These are phyloP conservation scores for Lomentospora prolificans DNA, from an alignment of 2,329 filamentous ascomycete genomes.

Conservation along the genomic window DNA sequence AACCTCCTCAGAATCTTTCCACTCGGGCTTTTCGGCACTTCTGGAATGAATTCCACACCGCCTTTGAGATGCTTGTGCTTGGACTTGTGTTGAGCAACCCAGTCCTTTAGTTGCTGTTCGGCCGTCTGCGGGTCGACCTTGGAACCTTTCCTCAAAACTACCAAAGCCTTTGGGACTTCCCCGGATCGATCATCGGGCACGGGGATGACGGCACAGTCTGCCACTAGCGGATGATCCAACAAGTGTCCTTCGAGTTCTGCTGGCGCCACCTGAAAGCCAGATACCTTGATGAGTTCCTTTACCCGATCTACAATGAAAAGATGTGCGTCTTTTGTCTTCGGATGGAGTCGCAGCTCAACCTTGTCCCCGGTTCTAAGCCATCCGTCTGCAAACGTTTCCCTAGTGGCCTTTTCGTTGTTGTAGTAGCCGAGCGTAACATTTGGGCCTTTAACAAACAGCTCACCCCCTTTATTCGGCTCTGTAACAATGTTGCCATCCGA, in stretches of 20 bases:
- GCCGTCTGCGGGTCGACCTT: slow-evolving; percentile 24
- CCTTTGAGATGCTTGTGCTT: slow-evolving; percentile 48
- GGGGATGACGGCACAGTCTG: slow-evolving; percentile 69
- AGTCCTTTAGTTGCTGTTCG: slow-evolving; percentile 28
- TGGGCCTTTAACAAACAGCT: slow-evolving; percentile 63
- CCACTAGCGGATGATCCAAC: slow-evolving; percentile 61
- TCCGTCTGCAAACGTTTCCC: slow-evolving; percentile 61
- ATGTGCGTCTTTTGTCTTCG: slow-evolving; percentile 49
- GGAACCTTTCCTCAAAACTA: slow-evolving; percentile 30
- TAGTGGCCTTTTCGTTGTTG: slow-evolving; percentile 67
- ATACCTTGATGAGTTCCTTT: slow-evolving; percentile 37
- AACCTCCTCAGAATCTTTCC: slow-evolving; percentile 55
- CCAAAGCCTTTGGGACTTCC: slow-evolving; percentile 57
- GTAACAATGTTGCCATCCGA: slow-evolving; percentile 61
- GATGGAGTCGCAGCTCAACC: slow-evolving; percentile 46
- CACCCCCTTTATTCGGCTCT: slow-evolving; percentile 53
- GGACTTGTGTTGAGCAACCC: slow-evolving; percentile 44
- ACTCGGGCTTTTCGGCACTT: slow-evolving; percentile 53
- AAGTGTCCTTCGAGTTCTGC: slow-evolving; percentile 75
- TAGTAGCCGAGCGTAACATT: slow-evolving; percentile 67
- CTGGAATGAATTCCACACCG: slow-evolving; percentile 42
- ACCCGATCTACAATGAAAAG: slow-evolving; percentile 66
- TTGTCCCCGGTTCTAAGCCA: slow-evolving; percentile 76
- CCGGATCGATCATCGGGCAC: slow-evolving; percentile 52
- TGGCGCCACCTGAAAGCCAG: slow-evolving; percentile 72